phyloP scores from a whole-genome alignment of 176 grass and related monocot genomes.

The Calamus simplicifolius region DNA sequence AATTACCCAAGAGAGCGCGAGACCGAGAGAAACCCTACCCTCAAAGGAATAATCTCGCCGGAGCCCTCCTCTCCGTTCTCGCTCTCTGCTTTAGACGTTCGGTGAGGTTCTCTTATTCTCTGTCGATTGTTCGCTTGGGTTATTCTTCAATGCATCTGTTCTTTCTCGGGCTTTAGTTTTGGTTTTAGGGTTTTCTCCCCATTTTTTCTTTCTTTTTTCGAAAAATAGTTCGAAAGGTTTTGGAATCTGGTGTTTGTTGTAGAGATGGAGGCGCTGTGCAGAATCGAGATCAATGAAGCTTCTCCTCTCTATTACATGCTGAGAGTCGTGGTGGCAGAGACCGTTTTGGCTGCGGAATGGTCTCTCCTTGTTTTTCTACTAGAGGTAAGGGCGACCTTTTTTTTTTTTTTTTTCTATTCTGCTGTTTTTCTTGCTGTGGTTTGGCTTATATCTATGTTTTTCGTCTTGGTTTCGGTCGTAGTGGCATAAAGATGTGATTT shows the following conservation, averaged over 20 bases:
- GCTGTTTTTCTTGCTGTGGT: not conserved
- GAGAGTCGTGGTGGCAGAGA: conserved; percentile 13
- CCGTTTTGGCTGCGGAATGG: conserved; percentile 18
- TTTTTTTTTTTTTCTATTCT: not conserved
- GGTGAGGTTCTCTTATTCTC: not conserved
- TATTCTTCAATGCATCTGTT: too few relatives aligned
- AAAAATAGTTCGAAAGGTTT: too few relatives aligned
- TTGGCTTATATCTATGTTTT: not conserved
- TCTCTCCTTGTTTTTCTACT: conserved; percentile 22
- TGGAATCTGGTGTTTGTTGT: not conserved
- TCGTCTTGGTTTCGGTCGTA: too few relatives aligned
- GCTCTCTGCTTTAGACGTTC: not conserved
- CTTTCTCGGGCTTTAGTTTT: too few relatives aligned
- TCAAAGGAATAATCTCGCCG: too few relatives aligned
- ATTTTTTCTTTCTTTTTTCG: not conserved
- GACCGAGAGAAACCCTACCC: too few relatives aligned
- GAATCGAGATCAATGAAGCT: conserved; percentile 12
- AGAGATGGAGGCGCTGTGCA: conserved; percentile 21
- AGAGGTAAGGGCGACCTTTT: conserved; percentile 6
- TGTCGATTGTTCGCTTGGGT: not conserved
- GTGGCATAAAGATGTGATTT: conserved; percentile 3
- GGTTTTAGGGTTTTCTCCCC: not conserved
- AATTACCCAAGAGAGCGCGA: too few relatives aligned
- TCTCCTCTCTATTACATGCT: conserved; percentile 6
- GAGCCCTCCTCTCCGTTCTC: not conserved